phyloP scores from a whole-genome alignment of 129 eudicot genomes.

The Pittosporum tobira region DNA sequence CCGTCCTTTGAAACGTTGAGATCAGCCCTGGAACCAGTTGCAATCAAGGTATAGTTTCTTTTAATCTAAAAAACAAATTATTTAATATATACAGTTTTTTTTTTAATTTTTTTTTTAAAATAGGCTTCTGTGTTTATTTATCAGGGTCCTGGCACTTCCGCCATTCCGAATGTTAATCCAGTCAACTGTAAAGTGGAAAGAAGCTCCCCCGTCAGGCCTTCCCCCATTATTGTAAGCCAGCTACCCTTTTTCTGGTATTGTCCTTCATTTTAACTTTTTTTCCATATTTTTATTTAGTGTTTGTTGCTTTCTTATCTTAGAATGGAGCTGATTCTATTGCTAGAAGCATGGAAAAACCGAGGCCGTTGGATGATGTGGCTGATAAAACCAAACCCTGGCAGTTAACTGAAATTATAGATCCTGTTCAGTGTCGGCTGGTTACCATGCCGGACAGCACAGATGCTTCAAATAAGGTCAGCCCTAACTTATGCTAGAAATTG shows the following conservation, averaged over 20 bases:
- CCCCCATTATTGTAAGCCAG: conserved; percentile 49
- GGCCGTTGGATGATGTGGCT: conserved; percentile 42
- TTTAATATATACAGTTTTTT: neutral
- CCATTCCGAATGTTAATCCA: conserved; percentile 44
- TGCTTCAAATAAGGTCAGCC: conserved; percentile 46
- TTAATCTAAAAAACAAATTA: neutral
- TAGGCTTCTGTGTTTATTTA: conserved; percentile 8
- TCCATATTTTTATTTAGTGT: no score
- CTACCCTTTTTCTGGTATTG: neutral
- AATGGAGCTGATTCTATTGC: conserved; percentile 55
- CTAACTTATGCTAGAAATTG: no score
- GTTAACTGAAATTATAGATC: conserved; percentile 66
- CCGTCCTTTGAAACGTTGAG: conserved; percentile 67
- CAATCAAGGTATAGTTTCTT: conserved; percentile 43
- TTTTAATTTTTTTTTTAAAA: no score
- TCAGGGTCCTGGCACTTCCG: conserved; percentile 49
- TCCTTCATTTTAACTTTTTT: no score
- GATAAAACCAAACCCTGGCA: conserved; percentile 68
- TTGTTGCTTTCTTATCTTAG: conserved; percentile 35
- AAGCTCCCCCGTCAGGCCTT: conserved; percentile 75
- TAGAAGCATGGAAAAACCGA: conserved; percentile 55
- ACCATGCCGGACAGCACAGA: conserved; percentile 74
- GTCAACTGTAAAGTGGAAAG: conserved; percentile 62
- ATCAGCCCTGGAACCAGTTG: conserved; percentile 59
- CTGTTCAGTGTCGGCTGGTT: conserved; percentile 60